Conservation (phyloP, 1,139 yeast genomes). For the Pichia sp. region DNA sequence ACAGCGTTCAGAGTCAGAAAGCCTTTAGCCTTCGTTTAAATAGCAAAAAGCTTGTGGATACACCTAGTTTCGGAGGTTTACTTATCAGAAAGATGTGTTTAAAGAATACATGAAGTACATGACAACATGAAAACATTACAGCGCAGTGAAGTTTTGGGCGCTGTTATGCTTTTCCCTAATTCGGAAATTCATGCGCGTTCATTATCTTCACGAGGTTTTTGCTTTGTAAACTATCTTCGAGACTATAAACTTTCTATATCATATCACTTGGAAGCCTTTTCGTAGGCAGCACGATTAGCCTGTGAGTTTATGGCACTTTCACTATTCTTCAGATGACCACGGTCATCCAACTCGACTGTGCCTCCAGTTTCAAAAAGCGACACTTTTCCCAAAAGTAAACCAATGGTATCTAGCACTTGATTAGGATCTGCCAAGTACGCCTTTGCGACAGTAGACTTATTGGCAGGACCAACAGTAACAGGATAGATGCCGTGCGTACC, state of each 20-base stretch:
- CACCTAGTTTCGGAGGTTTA: background rate
- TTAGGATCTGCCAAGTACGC: conserved; percentile 84
- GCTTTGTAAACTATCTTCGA: background rate
- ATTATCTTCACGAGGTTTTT: background rate
- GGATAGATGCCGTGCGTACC: conserved; percentile 71
- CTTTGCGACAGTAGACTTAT: conserved; percentile 81
- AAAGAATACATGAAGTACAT: background rate
- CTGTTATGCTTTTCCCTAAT: background rate
- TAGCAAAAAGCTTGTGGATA: background rate
- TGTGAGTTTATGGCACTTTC: conserved; percentile 43
- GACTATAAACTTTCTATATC: conserved; percentile 35
- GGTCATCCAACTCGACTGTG: conserved; percentile 64
- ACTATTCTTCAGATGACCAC: conserved; percentile 59
- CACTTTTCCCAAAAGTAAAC: conserved; percentile 70
- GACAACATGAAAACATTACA: background rate
- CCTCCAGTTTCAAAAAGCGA: conserved; percentile 75
- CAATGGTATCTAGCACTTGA: conserved; percentile 82
- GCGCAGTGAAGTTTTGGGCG: background rate
- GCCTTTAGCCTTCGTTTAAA: background rate
- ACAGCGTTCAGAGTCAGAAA: background rate
- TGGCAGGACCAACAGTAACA: conserved; percentile 93
- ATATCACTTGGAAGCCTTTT: background rate
- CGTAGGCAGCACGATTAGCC: conserved; percentile 32
- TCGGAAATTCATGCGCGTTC: background rate
- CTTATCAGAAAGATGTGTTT: background rate